Conservation (phyloP, 441 rosid genomes). For the Populus hybrid region DNA sequence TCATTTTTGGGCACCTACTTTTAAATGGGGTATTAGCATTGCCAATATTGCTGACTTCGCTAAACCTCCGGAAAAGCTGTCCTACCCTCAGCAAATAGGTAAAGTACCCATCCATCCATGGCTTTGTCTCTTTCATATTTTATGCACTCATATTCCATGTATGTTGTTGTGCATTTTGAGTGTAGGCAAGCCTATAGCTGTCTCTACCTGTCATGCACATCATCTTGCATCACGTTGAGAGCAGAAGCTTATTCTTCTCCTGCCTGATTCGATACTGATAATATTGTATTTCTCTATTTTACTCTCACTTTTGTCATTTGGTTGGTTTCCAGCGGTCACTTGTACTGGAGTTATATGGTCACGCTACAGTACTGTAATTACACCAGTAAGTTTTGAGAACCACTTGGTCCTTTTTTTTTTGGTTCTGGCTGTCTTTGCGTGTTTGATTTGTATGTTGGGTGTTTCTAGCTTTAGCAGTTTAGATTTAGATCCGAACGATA, state of each 20-base stretch:
- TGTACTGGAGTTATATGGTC: conserved; percentile 90
- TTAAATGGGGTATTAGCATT: conserved; percentile 94
- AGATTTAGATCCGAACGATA: background rate
- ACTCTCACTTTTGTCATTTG: conserved; percentile 15
- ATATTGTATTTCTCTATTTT: background rate
- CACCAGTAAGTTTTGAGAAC: conserved; percentile 58
- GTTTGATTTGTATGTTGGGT: background rate
- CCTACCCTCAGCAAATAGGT: conserved; percentile 94
- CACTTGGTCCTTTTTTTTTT: background rate
- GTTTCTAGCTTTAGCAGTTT: background rate
- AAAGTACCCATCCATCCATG: conserved; percentile 5
- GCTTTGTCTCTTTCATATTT: background rate
- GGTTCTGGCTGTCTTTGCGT: background rate
- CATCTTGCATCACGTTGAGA: background rate
- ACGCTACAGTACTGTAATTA: conserved; percentile 91
- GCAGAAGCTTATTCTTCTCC: background rate
- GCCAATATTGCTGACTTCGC: conserved; percentile 85
- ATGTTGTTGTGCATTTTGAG: background rate
- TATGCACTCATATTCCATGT: background rate
- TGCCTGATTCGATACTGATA: background rate
- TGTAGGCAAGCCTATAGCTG: background rate
- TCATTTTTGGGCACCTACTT: conserved; percentile 97
- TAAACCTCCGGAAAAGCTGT: conserved; percentile 82
- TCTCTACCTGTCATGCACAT: background rate
- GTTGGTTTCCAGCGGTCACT: conserved; percentile 64